Conservation (phyloP, 2,329 filamentous ascomycete species). For the Fusarium pseudocircinatum region DNA sequence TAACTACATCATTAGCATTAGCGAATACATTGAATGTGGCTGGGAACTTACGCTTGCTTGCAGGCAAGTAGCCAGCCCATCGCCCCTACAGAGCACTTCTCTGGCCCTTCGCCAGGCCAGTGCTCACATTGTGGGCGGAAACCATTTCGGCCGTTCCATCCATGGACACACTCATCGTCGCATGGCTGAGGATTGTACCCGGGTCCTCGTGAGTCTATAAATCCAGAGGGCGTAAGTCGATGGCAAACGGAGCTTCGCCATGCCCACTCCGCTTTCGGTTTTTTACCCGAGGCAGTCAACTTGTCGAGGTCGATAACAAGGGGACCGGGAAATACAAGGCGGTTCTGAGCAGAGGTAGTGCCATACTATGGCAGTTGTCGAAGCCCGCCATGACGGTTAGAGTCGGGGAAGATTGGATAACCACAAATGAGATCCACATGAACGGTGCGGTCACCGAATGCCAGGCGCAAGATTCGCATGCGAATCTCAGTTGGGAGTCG, state of each 20-base stretch:
- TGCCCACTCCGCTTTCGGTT: background rate
- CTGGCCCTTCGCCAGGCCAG: constrained; percentile 33
- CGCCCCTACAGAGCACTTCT: constrained; percentile 38
- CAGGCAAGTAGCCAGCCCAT: constrained; percentile 47
- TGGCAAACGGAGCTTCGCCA: constrained; percentile 44
- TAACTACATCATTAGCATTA: constrained; percentile 32
- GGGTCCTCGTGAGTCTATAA: background rate
- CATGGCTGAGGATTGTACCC: constrained; percentile 1
- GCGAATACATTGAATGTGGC: no score
- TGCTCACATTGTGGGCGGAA: constrained; percentile 20
- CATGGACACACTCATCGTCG: constrained; percentile 22
- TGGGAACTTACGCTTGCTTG: constrained; percentile 39
- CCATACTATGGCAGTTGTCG: background rate
- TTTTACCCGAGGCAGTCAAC: no score
- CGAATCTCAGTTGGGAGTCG: background rate
- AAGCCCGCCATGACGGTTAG: background rate
- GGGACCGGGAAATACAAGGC: no score
- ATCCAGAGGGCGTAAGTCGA: constrained; percentile 14
- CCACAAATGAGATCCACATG: background rate
- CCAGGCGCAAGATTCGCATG: background rate
- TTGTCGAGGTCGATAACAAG: no score
- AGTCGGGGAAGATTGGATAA: rapidly evolving
- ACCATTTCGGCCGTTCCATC: background rate
- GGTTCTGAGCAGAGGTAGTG: background rate
- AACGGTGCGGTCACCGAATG: background rate